Evolutionary conservation across 805 yeast genomes (phyloP).

Genomic region (Candida orba): DNA sequence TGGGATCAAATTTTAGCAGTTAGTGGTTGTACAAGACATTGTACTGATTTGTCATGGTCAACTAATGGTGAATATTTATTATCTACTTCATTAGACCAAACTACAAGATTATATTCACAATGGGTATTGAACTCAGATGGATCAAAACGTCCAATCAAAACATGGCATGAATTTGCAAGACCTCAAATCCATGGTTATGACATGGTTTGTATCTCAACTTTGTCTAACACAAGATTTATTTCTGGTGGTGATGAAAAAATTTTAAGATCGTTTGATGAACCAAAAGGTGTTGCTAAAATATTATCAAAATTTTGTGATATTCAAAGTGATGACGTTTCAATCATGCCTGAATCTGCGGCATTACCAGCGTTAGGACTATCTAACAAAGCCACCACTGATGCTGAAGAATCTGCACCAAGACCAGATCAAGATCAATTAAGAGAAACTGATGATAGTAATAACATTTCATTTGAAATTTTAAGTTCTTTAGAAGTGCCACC

Average conservation of each 20-base stretch:
- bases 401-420: conserved; percentile 23
- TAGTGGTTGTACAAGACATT: conserved; percentile 69
- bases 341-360: conserved; percentile 76
- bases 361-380: conserved; percentile 92
- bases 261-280: conserved; percentile 81
- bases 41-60: conserved; percentile 78
- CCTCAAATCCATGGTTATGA: conserved; percentile 99
- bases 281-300: conserved; percentile 64
- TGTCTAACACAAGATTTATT: conserved; percentile 58
- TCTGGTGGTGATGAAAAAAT: conserved; percentile 97
- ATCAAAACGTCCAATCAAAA: conserved; percentile 21
- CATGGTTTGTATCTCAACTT: conserved; percentile 70
- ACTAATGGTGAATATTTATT: conserved; percentile 56
- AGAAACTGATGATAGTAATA: conserved; percentile 28
- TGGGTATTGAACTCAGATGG: conserved; percentile 38
- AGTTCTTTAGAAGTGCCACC: conserved; percentile 55
- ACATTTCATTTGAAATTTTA: conserved; percentile 41
- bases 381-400: conserved; percentile 68
- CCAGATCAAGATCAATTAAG: conserved; percentile 22
- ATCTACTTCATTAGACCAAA: conserved; percentile 86
- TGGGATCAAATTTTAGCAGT: conserved; percentile 49
- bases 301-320: conserved; percentile 49
- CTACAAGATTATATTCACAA: conserved; percentile 75
- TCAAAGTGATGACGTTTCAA: conserved; percentile 21
- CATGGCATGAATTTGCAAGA: conserved; percentile 91